Conservation (phyloP, 2,329 filamentous ascomycete genomes). For the Bertia moriformis region DNA sequence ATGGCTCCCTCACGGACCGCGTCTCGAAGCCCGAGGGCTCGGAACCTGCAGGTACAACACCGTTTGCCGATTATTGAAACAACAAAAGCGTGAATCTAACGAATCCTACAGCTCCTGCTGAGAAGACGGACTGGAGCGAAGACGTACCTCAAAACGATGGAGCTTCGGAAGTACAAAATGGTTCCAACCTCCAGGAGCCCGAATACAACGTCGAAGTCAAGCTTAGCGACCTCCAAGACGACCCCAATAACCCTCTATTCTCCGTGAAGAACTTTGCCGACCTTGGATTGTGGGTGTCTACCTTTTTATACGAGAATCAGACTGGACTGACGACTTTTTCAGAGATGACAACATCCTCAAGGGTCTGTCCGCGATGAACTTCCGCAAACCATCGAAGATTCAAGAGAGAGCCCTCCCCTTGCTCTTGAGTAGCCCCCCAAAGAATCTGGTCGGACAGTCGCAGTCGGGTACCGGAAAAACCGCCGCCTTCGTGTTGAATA, state of each 20-base stretch:
- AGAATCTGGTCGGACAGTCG: conserved; percentile 62
- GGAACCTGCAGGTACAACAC: neutral
- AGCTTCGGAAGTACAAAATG: conserved; percentile 18
- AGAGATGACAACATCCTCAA: conserved; percentile 36
- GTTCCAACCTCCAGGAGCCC: conserved; percentile 30
- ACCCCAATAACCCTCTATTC: conserved; percentile 56
- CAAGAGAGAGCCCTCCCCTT: conserved; percentile 61
- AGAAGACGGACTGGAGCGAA: too few relatives aligned
- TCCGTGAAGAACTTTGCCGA: conserved; percentile 56
- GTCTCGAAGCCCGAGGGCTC: neutral
- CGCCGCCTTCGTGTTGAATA: conserved; percentile 62
- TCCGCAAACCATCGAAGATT: conserved; percentile 62
- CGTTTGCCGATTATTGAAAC: too few relatives aligned
- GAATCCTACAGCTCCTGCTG: too few relatives aligned
- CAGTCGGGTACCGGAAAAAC: conserved; percentile 68
- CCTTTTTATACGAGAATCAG: neutral
- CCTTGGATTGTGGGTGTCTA: conserved; percentile 45
- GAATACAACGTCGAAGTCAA: conserved; percentile 59
- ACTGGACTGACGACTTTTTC: neutral
- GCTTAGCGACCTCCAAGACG: conserved; percentile 55
- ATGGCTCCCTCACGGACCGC: neutral
- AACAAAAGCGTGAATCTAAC: neutral
- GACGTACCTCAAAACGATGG: conserved; percentile 32
- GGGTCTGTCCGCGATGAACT: conserved; percentile 50
- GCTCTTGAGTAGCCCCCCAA: conserved; percentile 47